These are phyloP conservation scores for Carex parvula DNA, from an alignment of 176 grass and related monocot genomes.

Conservation along the genomic window DNA sequence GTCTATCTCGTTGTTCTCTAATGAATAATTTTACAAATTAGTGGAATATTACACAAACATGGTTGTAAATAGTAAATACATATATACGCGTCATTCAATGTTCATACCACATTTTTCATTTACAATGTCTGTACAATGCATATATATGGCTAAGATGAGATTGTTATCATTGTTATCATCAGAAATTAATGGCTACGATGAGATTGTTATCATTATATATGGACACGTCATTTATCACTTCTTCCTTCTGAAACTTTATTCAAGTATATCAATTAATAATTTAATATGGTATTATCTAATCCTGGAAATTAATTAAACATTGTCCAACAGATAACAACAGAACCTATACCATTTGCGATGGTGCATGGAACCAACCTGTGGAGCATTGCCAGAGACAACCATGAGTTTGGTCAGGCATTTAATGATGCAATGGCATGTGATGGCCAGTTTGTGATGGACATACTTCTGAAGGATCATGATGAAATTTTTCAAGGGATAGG, in stretches of 20 bases:
- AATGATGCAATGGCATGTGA: conserved; percentile 51
- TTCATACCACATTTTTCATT: too few relatives aligned
- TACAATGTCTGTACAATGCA: background rate
- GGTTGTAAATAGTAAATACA: too few relatives aligned
- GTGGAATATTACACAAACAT: too few relatives aligned
- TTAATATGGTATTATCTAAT: background rate
- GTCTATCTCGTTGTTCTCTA: background rate
- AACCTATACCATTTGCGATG: conserved; percentile 37
- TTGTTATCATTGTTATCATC: background rate
- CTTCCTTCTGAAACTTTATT: background rate
- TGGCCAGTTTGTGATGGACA: conserved; percentile 47
- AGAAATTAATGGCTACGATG: background rate
- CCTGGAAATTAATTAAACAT: background rate
- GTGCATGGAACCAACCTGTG: conserved; percentile 35
- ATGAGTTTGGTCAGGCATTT: conserved; percentile 41
- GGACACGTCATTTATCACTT: background rate
- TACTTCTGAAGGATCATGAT: conserved; percentile 28
- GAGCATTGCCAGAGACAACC: conserved; percentile 25
- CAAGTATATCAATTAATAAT: background rate
- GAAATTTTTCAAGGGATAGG: conserved; percentile 37
- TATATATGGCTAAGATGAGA: background rate
- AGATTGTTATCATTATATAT: background rate
- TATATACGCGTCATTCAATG: too few relatives aligned
- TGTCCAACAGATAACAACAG: background rate
- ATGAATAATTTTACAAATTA: too few relatives aligned